Percentiles rank a stretch among this genome's conserved stretches.
These are phyloP conservation scores for Thermochaetoides dissita DNA, from an alignment of 2,329 filamentous ascomycete genomes.

Conservation along the genomic window DNA sequence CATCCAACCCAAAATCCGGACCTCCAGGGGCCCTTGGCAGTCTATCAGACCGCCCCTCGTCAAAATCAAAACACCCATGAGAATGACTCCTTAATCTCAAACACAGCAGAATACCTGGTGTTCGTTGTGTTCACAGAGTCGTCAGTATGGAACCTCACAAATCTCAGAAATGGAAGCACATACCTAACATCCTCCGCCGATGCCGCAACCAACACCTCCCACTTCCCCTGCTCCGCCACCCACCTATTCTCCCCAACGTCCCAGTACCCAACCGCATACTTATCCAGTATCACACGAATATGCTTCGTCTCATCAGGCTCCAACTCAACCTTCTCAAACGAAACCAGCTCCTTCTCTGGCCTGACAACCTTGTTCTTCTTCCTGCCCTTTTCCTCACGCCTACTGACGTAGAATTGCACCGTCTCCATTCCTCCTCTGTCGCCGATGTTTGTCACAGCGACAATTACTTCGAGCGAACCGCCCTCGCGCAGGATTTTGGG, in stretches of 20 bases:
- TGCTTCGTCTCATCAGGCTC: constrained; percentile 41
- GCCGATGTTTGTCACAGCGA: constrained; percentile 43
- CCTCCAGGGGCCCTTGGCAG: too few relatives aligned
- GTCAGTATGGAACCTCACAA: constrained; percentile 6
- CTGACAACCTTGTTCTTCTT: constrained; percentile 39
- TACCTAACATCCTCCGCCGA: constrained; percentile 51
- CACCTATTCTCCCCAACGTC: constrained; percentile 44
- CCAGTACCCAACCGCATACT: constrained; percentile 46
- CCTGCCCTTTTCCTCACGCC: constrained; percentile 35
- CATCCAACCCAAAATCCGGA: too few relatives aligned
- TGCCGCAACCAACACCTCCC: constrained; percentile 46
- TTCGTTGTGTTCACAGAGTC: constrained; percentile 2
- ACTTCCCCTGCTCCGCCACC: constrained; percentile 52
- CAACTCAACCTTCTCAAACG: constrained; percentile 51
- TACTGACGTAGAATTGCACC: constrained; percentile 49
- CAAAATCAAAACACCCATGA: constrained; percentile 44
- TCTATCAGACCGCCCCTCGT: too few relatives aligned
- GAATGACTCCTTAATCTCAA: constrained; percentile 50
- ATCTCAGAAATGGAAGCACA: constrained; percentile 15
- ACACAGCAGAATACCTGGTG: constrained; percentile 23
- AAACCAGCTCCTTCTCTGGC: constrained; percentile 57
- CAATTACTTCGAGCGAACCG: constrained; percentile 29
- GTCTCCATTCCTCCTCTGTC: constrained; percentile 43
- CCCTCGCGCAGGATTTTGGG: constrained; percentile 25
- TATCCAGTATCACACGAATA: constrained; percentile 31